Evolutionary conservation across 768 basidiomycete species (phyloP).

Genomic region (Pisolithus albus): DNA sequence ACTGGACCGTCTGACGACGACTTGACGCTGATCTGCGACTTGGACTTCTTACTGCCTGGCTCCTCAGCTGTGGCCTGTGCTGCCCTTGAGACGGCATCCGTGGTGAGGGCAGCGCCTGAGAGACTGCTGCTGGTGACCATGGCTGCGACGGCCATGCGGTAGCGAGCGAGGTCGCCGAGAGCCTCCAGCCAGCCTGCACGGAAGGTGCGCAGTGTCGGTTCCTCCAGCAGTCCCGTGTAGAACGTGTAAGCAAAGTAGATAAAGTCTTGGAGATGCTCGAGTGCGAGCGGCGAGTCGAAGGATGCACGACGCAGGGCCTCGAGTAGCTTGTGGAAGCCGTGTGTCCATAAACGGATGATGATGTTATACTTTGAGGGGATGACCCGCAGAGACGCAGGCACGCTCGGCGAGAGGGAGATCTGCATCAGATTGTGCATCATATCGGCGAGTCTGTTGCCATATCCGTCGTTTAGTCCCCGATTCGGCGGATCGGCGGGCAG

Average conservation of each 20-base stretch:
- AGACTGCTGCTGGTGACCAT: slow-evolving; percentile 54
- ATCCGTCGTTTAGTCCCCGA: not conserved
- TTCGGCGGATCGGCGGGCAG: slow-evolving; percentile 1
- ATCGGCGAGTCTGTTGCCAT: slow-evolving; percentile 67
- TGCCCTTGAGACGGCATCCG: slow-evolving; percentile 48
- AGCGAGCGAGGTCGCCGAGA: slow-evolving; percentile 91
- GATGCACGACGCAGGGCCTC: slow-evolving; percentile 86
- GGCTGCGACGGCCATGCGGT: slow-evolving; percentile 92
- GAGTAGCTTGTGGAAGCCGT: slow-evolving; percentile 83
- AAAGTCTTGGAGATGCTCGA: slow-evolving; percentile 91
- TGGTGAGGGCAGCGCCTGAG: slow-evolving; percentile 41
- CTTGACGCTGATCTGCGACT: slow-evolving; percentile 17
- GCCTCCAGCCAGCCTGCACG: slow-evolving; percentile 91
- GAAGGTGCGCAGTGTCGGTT: slow-evolving; percentile 62
- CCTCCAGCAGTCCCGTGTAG: slow-evolving; percentile 85
- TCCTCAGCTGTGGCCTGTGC: slow-evolving; percentile 25
- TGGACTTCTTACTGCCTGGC: slow-evolving; percentile 30
- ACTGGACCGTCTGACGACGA: slow-evolving; percentile 42
- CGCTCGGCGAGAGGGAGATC: slow-evolving; percentile 77
- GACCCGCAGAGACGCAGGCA: slow-evolving; percentile 82
- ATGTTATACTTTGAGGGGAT: slow-evolving; percentile 96
- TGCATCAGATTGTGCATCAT: slow-evolving; percentile 83
- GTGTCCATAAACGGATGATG: slow-evolving; percentile 87
- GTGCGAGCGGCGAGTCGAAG: slow-evolving; percentile 52
- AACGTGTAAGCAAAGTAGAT: slow-evolving; percentile 94